These are phyloP conservation scores for Epichloe sibirici DNA, from an alignment of 2,329 filamentous ascomycete species.

Conservation along the genomic window DNA sequence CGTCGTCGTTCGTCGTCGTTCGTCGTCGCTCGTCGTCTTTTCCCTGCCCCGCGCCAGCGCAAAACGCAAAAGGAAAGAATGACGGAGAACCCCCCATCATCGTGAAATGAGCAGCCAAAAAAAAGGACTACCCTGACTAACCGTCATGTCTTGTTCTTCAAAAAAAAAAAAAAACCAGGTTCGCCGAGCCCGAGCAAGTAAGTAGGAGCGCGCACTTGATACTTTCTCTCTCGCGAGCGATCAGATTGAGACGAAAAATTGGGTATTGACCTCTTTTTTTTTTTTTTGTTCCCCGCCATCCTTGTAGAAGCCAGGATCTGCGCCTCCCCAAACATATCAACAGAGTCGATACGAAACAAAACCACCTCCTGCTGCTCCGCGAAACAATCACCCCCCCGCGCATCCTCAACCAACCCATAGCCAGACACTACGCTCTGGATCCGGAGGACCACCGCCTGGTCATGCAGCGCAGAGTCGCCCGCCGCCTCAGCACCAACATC, in stretches of 20 bases:
- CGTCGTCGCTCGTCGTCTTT: not conserved
- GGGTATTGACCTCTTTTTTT: not conserved
- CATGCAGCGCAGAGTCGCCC: slow-evolving; percentile 15
- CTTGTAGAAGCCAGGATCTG: slow-evolving; percentile 24
- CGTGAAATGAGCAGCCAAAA: not conserved
- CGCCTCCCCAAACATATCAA: slow-evolving; percentile 10
- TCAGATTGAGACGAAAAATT: too few relatives aligned
- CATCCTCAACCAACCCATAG: slow-evolving; percentile 4
- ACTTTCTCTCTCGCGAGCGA: not conserved
- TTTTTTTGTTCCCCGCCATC: not conserved
- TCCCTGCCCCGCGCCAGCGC: slow-evolving; percentile 1
- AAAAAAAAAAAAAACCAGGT: slow-evolving; percentile 28
- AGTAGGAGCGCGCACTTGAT: slow-evolving; percentile 9
- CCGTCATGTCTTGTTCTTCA: not conserved
- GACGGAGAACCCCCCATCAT: not conserved
- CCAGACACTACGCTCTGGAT: not conserved
- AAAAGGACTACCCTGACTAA: not conserved
- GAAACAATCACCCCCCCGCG: slow-evolving; percentile 5
- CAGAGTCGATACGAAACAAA: slow-evolving; percentile 36
- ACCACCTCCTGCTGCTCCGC: slow-evolving; percentile 24
- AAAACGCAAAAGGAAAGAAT: not conserved
- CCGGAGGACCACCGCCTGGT: not conserved
- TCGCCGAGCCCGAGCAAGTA: slow-evolving; percentile 65
- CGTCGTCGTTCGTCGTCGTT: too few relatives aligned
- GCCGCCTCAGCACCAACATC: slow-evolving; percentile 28